These are phyloP conservation scores for Leccinum fibrillosum DNA, from an alignment of 768 basidiomycete species.

Conservation along the genomic window DNA sequence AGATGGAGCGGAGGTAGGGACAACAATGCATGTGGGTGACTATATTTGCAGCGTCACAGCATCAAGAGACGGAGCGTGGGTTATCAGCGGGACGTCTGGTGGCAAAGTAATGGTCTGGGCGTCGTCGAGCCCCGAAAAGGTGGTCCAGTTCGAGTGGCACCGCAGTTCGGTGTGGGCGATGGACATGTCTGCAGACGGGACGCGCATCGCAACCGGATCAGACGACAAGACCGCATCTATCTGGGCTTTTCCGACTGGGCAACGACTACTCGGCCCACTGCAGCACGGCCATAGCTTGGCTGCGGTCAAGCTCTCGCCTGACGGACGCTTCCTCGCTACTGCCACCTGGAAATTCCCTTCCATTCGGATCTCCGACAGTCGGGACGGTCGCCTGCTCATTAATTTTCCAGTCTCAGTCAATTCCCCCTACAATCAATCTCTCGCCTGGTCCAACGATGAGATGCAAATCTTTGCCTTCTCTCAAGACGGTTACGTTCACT, in stretches of 20 bases:
- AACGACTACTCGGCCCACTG: neutral
- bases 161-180: neutral
- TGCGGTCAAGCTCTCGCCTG: neutral
- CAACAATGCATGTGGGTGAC: neutral
- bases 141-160: neutral
- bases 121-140: neutral
- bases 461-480: neutral
- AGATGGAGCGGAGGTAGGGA: neutral
- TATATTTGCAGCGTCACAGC: neutral
- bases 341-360: neutral
- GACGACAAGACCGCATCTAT: neutral
- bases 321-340: neutral
- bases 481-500: neutral
- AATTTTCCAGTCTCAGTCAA: neutral
- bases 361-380: neutral
- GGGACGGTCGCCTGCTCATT: neutral
- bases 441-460: neutral
- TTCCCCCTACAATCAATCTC: neutral
- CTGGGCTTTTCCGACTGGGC: neutral
- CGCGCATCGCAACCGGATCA: neutral
- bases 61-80: neutral
- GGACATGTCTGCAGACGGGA: neutral
- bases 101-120: neutral
- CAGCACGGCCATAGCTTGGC: neutral
- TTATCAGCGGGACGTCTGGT: neutral